These are phyloP conservation scores for Tetragonia tetragonoides DNA, from an alignment of 148 eudicot genomes.

Conservation along the genomic window DNA sequence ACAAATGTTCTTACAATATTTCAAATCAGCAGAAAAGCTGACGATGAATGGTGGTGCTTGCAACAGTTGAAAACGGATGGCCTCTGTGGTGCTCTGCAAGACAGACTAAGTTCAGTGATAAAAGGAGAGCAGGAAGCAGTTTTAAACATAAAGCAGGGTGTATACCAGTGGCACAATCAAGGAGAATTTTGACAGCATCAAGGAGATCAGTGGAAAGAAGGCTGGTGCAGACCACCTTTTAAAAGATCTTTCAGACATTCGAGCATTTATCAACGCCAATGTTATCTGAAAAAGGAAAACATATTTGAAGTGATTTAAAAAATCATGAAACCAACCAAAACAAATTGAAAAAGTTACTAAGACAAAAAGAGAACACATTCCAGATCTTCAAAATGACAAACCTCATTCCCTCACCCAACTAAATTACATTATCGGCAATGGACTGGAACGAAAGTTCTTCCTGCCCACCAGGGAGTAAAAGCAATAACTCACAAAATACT, in stretches of 20 bases:
- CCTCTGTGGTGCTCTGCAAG: constrained; percentile 70
- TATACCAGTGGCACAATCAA: constrained; percentile 89
- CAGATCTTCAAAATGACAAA: neutral
- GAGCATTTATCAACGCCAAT: constrained; percentile 81
- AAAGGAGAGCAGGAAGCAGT: neutral
- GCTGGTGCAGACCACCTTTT: constrained; percentile 65
- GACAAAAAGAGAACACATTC: neutral
- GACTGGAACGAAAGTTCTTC: neutral
- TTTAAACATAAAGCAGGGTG: constrained; percentile 14
- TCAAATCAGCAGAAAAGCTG: constrained; percentile 69
- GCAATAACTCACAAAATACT: neutral
- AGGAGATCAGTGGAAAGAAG: constrained; percentile 47
- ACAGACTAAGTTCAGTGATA: constrained; percentile 19
- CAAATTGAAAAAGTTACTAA: neutral
- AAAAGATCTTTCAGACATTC: constrained; percentile 75
- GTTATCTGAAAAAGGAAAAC: constrained; percentile 43
- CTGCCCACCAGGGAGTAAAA: neutral
- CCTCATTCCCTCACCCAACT: neutral
- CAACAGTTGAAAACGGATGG: constrained; percentile 79
- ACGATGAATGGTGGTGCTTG: constrained; percentile 77
- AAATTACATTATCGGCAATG: neutral
- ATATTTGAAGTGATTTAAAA: neutral
- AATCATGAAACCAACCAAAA: neutral
- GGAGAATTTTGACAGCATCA: constrained; percentile 86
- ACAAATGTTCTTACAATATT: constrained; percentile 57